phyloP scores from a whole-genome alignment of 177 flowering plant genomes.

The Vitis hybrid region DNA sequence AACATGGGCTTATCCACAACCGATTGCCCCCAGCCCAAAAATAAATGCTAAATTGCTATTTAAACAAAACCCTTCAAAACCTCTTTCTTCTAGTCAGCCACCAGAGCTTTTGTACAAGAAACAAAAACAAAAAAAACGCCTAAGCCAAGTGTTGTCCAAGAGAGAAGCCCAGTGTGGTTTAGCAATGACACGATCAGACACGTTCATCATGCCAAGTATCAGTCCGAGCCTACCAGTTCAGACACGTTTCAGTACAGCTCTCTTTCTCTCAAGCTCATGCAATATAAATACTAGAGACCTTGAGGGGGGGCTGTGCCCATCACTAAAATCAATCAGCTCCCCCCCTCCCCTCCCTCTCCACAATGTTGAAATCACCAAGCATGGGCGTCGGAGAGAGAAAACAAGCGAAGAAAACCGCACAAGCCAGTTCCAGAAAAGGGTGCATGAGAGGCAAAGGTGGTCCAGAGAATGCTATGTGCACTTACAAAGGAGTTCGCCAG shows the following conservation, averaged over 20 bases:
- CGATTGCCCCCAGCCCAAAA: slow-evolving; percentile 1
- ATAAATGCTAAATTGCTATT: not conserved
- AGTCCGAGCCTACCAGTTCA: not conserved
- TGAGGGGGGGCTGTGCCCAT: no score
- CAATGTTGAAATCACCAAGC: slow-evolving; percentile 17
- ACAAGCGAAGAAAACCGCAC: slow-evolving; percentile 21
- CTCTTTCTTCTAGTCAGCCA: slow-evolving; percentile 10
- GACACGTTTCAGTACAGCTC: slow-evolving; percentile 26
- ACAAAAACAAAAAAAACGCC: slow-evolving; percentile 4
- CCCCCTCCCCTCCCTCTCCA: not conserved
- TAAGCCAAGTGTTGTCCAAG: slow-evolving; percentile 27
- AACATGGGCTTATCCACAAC: slow-evolving; percentile 22
- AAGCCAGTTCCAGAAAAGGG: slow-evolving; percentile 76
- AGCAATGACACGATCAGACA: slow-evolving; percentile 25
- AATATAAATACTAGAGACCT: no score
- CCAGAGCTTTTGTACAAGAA: slow-evolving; percentile 15
- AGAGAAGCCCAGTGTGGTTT: slow-evolving; percentile 1
- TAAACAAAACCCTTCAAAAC: no score
- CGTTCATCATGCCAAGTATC: slow-evolving; percentile 29
- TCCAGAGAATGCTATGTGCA: slow-evolving; percentile 80
- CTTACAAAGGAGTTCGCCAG: slow-evolving; percentile 86
- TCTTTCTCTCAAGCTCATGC: not conserved
- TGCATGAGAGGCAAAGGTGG: slow-evolving; percentile 95
- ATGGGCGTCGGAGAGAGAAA: slow-evolving; percentile 21
- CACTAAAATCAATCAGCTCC: no score